Conservation (phyloP, 2,329 filamentous ascomycete genomes). For the Talaromyces pinophilus region DNA sequence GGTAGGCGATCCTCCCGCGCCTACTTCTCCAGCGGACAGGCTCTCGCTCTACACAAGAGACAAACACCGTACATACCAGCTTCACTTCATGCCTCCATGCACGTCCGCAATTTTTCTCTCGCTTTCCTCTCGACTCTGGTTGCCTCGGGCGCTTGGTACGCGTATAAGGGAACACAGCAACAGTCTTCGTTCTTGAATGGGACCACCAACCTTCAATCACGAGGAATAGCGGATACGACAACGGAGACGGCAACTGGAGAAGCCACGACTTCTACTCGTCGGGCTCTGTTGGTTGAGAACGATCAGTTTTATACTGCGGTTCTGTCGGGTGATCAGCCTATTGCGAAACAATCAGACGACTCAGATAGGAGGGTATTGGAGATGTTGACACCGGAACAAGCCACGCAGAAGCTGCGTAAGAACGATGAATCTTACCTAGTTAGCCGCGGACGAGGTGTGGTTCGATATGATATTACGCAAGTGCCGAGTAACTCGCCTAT, state of each 20-base stretch:
- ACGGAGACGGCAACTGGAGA: conserved; percentile 30
- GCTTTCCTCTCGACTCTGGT: conserved; percentile 51
- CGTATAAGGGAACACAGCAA: conserved; percentile 44
- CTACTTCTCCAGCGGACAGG: conserved; percentile 42
- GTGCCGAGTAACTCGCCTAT: conserved; percentile 96
- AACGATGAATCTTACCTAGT: conserved; percentile 92
- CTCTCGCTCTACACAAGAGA: conserved; percentile 40
- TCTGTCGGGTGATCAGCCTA: conserved; percentile 78
- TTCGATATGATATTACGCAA: conserved; percentile 92
- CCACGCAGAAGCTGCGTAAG: conserved; percentile 81
- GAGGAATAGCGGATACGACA: conserved; percentile 31
- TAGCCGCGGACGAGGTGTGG: conserved; percentile 83
- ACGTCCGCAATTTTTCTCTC: conserved; percentile 51
- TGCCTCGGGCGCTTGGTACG: conserved; percentile 53
- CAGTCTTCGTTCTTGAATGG: conserved; percentile 31
- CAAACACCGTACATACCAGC: conserved; percentile 39
- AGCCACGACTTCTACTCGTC: conserved; percentile 57
- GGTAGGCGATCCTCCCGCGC: conserved; percentile 39
- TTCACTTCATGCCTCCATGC: conserved; percentile 49
- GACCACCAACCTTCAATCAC: conserved; percentile 29
- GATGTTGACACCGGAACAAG: conserved; percentile 95
- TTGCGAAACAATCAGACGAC: conserved; percentile 84
- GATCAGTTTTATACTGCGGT: conserved; percentile 88
- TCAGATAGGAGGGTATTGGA: conserved; percentile 84
- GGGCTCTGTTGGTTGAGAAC: conserved; percentile 82